phyloP scores from a whole-genome alignment of 495 filamentous ascomycete genomes.

The Ramalina intermedia region DNA sequence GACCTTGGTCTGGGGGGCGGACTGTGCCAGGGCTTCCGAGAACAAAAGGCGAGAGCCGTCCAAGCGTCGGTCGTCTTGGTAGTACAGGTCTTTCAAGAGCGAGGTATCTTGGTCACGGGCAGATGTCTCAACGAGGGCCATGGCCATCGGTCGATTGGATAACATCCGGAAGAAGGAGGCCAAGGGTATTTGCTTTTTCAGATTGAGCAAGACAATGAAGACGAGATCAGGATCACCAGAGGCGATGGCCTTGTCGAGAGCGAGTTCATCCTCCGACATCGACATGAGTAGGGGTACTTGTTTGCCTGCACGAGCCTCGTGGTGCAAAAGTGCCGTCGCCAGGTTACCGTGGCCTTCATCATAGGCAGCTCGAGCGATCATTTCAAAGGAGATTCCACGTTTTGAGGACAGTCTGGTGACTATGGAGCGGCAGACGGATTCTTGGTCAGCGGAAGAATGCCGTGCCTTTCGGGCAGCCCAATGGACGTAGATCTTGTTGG shows the following conservation, averaged over 20 bases:
- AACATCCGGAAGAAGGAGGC: conserved; percentile 88
- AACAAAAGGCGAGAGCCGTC: conserved; percentile 83
- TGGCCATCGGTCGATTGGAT: conserved; percentile 72
- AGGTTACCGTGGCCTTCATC: conserved; percentile 80
- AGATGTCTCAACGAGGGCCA: conserved; percentile 74
- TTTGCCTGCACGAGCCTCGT: conserved; percentile 83
- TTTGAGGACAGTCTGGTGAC: conserved; percentile 77
- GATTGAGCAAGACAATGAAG: conserved; percentile 72
- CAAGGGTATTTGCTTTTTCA: conserved; percentile 82
- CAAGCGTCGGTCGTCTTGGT: conserved; percentile 85
- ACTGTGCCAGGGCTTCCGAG: conserved; percentile 58
- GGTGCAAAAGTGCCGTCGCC: conserved; percentile 80
- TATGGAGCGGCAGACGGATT: conserved; percentile 71
- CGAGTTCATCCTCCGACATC: conserved; percentile 93
- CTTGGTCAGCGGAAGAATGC: conserved; percentile 69
- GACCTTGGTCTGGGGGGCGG: conserved; percentile 42
- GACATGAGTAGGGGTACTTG: conserved; percentile 88
- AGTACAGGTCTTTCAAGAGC: conserved; percentile 88
- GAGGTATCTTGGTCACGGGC: conserved; percentile 64
- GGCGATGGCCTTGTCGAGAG: conserved; percentile 92
- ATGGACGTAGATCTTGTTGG: conserved; percentile 83
- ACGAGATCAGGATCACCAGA: conserved; percentile 89
- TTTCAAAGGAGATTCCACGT: conserved; percentile 84
- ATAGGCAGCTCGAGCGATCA: conserved; percentile 86
- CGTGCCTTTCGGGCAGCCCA: conserved; percentile 95